Evolutionary conservation across 2,329 filamentous ascomycete genomes (phyloP).

Genomic region (Claviceps arundinis): DNA sequence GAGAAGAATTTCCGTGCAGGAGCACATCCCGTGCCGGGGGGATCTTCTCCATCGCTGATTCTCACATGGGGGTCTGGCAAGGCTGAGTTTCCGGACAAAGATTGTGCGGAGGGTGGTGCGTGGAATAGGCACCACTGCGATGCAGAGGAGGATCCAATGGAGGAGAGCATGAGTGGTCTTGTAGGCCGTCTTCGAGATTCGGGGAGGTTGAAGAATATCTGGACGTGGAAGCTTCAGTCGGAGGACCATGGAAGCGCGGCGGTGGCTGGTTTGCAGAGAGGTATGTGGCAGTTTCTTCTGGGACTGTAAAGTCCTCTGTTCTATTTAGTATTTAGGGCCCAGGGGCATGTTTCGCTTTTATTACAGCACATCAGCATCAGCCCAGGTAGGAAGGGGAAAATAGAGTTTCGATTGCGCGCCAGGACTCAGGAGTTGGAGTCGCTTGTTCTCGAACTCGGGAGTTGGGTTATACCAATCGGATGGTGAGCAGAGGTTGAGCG

Average conservation of each 20-base stretch:
- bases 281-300: neutral
- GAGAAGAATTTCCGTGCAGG: constrained; percentile 12
- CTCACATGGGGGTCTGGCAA: constrained; percentile 17
- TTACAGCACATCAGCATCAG: no score
- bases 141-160: constrained; percentile 10
- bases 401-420: no score
- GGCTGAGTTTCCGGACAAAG: constrained; percentile 16
- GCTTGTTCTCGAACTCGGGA: no score
- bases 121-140: constrained; percentile 16
- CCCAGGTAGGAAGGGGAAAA: no score
- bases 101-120: constrained; percentile 13
- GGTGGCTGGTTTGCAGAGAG: neutral
- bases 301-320: neutral
- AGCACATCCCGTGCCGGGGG: constrained; percentile 3
- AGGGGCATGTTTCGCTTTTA: no score
- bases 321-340: neutral
- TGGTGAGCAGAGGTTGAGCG: no score
- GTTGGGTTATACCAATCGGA: no score
- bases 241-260: constrained; percentile 9
- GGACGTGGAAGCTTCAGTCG: constrained; percentile 12
- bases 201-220: constrained; percentile 10
- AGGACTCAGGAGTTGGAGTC: no score
- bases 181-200: constrained; percentile 9
- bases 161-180: constrained; percentile 6
- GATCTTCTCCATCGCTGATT: constrained; percentile 16